These are phyloP conservation scores for Fusarium subglutinans DNA, from an alignment of 2,329 filamentous ascomycete species.

Conservation along the genomic window DNA sequence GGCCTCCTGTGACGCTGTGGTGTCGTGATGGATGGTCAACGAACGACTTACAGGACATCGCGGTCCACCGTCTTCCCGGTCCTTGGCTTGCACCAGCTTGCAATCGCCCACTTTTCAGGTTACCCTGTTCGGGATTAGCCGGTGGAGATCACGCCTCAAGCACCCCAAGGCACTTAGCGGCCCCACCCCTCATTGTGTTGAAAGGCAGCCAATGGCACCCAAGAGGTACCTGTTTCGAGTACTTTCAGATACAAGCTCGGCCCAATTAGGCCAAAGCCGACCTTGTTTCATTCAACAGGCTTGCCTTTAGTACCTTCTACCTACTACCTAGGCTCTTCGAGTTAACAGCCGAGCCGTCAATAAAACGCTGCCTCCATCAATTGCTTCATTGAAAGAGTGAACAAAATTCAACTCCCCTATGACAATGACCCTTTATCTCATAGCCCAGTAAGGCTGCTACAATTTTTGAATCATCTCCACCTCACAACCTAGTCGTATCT, in stretches of 20 bases:
- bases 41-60: conserved; percentile 38
- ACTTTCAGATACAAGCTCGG: conserved; percentile 26
- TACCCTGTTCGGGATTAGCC: conserved; percentile 25
- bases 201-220: conserved; percentile 18
- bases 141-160: neutral
- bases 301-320: neutral
- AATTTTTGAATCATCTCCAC: conserved; percentile 11
- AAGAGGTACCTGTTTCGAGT: conserved; percentile 32
- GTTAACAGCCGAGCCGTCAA: neutral
- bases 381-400: neutral
- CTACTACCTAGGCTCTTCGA: neutral
- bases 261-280: conserved; percentile 12
- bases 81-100: conserved; percentile 15
- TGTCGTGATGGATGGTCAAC: conserved; percentile 34
- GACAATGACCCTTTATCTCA: neutral
- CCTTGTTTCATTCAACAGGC: neutral
- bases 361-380: neutral
- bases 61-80: conserved; percentile 26
- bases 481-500: conserved; percentile 10
- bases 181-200: conserved; percentile 2
- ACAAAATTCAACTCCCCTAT: neutral
- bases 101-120: conserved; percentile 17
- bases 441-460: neutral
- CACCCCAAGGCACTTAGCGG: conserved; percentile 11
- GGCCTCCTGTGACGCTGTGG: conserved; percentile 40